Percentiles rank a stretch among this genome's conserved stretches.
These are phyloP conservation scores for Colletotrichum euphorbiae DNA, from an alignment of 2,329 filamentous ascomycete genomes.

Conservation along the genomic window DNA sequence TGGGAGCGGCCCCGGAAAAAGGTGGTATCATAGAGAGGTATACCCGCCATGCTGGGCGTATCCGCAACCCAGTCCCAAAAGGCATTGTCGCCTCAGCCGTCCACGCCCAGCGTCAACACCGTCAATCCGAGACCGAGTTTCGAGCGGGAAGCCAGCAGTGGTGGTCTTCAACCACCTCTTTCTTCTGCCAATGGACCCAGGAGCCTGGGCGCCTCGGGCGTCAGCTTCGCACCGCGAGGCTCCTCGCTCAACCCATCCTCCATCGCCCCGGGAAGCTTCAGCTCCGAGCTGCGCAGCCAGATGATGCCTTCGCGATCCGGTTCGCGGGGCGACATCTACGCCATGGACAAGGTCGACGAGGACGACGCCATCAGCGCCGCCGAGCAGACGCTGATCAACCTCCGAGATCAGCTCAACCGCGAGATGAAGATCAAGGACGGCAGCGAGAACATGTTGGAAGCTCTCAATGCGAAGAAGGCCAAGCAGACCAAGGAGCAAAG, in stretches of 20 bases:
- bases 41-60: conserved; percentile 62
- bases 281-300: conserved; percentile 82
- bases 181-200: conserved; percentile 47
- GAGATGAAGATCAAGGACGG: conserved; percentile 98
- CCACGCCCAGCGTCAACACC: conserved; percentile 52
- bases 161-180: conserved; percentile 59
- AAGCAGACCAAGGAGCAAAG: conserved; percentile 94
- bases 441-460: conserved; percentile 97
- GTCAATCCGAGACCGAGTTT: conserved; percentile 58
- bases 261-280: conserved; percentile 86
- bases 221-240: conserved; percentile 74
- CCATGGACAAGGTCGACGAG: conserved; percentile 71
- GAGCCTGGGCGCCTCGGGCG: conserved; percentile 63
- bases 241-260: conserved; percentile 78
- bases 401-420: conserved; percentile 89
- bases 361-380: conserved; percentile 66
- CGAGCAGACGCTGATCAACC: conserved; percentile 79
- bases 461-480: conserved; percentile 91
- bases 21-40: conserved; percentile 41
- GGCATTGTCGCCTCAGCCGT: conserved; percentile 56
- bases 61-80: conserved; percentile 67
- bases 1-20: conserved; percentile 38
- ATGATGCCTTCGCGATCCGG: conserved; percentile 74
- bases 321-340: conserved; percentile 64
- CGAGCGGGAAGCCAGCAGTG: conserved; percentile 63